A percentile compares a stretch with the other conserved stretches of the same genome.
These are phyloP conservation scores for Nakazawaea siamensis DNA, from an alignment of 805 yeast genomes.

Conservation along the genomic window DNA sequence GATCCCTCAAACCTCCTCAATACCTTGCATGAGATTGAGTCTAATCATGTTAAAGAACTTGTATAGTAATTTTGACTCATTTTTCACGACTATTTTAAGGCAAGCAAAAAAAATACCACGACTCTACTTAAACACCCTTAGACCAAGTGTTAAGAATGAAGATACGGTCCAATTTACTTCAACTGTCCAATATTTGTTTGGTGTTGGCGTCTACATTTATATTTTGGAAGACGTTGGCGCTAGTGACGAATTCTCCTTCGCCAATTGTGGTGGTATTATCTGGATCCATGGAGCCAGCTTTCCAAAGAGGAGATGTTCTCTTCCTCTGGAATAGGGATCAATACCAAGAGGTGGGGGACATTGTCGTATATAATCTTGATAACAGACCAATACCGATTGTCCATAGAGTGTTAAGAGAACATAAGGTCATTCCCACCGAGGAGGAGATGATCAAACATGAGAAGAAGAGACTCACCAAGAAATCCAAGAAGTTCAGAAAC, in stretches of 20 bases:
- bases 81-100: background rate
- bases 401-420: conserved; percentile 88
- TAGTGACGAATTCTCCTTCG: conserved; percentile 75
- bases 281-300: conserved; percentile 99
- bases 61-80: background rate
- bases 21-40: conserved; percentile 4
- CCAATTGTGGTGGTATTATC: conserved; percentile 96
- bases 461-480: conserved; percentile 11
- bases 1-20: conserved; percentile 7
- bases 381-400: conserved; percentile 90
- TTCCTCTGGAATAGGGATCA: conserved; percentile 82
- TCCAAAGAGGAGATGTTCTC: conserved; percentile 93
- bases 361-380: conserved; percentile 83
- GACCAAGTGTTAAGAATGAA: conserved; percentile 46
- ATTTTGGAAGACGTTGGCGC: conserved; percentile 79
- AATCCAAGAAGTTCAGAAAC: conserved; percentile 8
- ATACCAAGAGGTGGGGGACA: conserved; percentile 72
- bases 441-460: conserved; percentile 15
- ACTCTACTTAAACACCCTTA: too few species aligned
- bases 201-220: conserved; percentile 85
- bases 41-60: conserved; percentile 3
- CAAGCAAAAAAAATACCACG: too few species aligned
- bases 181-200: conserved; percentile 64
- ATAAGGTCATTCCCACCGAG: conserved; percentile 28
- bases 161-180: conserved; percentile 51